Evolutionary conservation across 345 rosid genomes (phyloP).

Genomic region (Rhodamnia argentea): DNA sequence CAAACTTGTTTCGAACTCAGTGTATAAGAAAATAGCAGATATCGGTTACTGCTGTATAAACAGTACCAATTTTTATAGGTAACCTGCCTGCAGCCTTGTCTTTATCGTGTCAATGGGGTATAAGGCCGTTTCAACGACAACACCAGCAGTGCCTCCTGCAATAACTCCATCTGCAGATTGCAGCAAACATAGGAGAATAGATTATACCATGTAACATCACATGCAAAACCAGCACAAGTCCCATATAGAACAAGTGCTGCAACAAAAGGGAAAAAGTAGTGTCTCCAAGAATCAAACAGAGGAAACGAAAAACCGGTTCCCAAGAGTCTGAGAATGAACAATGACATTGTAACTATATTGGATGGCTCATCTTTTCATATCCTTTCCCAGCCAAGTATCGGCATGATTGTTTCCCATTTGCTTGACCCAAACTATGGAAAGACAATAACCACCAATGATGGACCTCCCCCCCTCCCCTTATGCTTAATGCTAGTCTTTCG

Average conservation of each 20-base stretch:
- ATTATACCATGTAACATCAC: background rate
- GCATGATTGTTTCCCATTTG: background rate
- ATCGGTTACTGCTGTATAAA: background rate
- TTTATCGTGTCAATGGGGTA: conserved; percentile 93
- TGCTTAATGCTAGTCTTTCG: background rate
- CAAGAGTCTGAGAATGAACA: background rate
- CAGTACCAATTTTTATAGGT: background rate
- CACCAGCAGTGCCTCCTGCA: conserved; percentile 97
- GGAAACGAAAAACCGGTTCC: background rate
- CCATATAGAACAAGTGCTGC: background rate
- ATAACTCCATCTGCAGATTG: conserved; percentile 70
- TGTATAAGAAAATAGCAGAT: background rate
- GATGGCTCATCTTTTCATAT: background rate
- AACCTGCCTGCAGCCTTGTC: conserved; percentile 90
- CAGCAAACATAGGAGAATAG: background rate
- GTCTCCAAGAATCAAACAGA: background rate
- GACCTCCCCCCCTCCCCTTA: background rate
- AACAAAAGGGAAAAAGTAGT: background rate
- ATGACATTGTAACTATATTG: background rate
- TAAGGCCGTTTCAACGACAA: conserved; percentile 86
- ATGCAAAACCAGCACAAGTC: background rate
- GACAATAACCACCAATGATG: background rate
- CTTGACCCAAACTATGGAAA: background rate
- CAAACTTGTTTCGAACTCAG: background rate
- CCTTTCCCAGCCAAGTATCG: background rate